phyloP scores from a whole-genome alignment of 2,329 filamentous ascomycete species.

The Fusarium graminum region DNA sequence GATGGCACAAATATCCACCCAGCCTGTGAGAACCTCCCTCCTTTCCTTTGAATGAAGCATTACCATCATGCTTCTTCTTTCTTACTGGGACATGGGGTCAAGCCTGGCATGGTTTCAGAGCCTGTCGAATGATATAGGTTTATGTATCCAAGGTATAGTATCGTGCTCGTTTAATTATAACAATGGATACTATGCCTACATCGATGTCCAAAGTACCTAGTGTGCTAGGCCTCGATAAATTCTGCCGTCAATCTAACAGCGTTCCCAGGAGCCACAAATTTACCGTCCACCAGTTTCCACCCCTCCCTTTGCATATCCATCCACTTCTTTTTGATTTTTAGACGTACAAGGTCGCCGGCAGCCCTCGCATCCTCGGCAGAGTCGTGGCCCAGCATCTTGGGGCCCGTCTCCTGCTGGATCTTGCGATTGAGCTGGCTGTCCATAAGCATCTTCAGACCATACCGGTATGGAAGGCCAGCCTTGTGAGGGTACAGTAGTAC shows the following conservation, averaged over 20 bases:
- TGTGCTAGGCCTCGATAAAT: conserved; percentile 53
- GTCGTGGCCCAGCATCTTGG: conserved; percentile 78
- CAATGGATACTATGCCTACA: not conserved
- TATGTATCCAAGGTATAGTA: not conserved
- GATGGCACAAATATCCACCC: not conserved
- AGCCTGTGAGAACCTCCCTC: not conserved
- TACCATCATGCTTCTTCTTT: too few species aligned
- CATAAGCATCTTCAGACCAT: conserved; percentile 81
- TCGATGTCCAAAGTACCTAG: too few species aligned
- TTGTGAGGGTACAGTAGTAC: conserved; percentile 85
- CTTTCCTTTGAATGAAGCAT: not conserved
- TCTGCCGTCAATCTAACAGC: conserved; percentile 53
- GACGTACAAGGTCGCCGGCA: conserved; percentile 85
- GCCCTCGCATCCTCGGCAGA: conserved; percentile 91
- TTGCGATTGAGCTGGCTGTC: conserved; percentile 76
- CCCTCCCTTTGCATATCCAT: conserved; percentile 73
- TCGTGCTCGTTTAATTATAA: not conserved
- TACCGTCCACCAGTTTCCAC: conserved; percentile 71
- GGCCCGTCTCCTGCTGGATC: conserved; percentile 78
- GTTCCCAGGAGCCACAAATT: conserved; percentile 57
- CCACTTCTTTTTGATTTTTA: conserved; percentile 79
- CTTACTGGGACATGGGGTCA: too few species aligned
- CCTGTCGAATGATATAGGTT: not conserved
- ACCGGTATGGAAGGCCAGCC: conserved; percentile 79
- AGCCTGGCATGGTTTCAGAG: too few species aligned